These are phyloP conservation scores for Monilinia fructicola DNA, from an alignment of 2,329 filamentous ascomycete species.

Conservation along the genomic window DNA sequence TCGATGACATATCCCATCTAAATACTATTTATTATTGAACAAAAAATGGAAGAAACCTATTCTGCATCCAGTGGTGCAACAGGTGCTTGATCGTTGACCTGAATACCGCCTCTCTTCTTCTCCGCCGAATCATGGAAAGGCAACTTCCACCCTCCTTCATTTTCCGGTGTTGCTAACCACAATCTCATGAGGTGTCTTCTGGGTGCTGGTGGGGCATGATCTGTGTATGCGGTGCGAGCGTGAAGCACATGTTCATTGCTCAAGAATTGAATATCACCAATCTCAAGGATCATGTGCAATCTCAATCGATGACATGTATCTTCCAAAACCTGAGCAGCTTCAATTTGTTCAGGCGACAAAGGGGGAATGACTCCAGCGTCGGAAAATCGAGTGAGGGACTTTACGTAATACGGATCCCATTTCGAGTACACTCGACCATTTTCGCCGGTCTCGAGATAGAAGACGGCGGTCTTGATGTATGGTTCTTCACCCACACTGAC, in stretches of 20 bases:
- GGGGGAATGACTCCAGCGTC: slow-evolving; percentile 71
- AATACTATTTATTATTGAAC: background rate
- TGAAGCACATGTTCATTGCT: slow-evolving; percentile 80
- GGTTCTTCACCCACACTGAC: slow-evolving; percentile 70
- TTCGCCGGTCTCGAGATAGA: slow-evolving; percentile 72
- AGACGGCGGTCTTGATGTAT: slow-evolving; percentile 69
- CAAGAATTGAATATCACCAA: slow-evolving; percentile 86
- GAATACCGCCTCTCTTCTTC: slow-evolving; percentile 86
- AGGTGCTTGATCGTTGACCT: slow-evolving; percentile 78
- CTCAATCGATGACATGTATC: slow-evolving; percentile 70
- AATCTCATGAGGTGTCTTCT: slow-evolving; percentile 77
- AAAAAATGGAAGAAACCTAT: slow-evolving; percentile 44
- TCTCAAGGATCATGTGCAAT: slow-evolving; percentile 81
- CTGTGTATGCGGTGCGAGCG: slow-evolving; percentile 76
- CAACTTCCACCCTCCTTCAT: slow-evolving; percentile 80
- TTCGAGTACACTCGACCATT: slow-evolving; percentile 73
- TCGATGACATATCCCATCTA: slow-evolving; percentile 14
- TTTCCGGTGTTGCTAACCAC: slow-evolving; percentile 80
- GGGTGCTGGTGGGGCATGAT: slow-evolving; percentile 65
- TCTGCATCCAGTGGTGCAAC: slow-evolving; percentile 76
- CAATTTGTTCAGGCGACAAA: slow-evolving; percentile 65
- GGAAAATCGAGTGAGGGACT: slow-evolving; percentile 71
- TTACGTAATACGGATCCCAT: slow-evolving; percentile 88
- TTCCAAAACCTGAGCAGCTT: slow-evolving; percentile 70
- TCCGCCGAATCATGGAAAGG: slow-evolving; percentile 79